These are phyloP conservation scores for Euphorbia pulcherrima DNA, from an alignment of 345 rosid species.

Conservation along the genomic window DNA sequence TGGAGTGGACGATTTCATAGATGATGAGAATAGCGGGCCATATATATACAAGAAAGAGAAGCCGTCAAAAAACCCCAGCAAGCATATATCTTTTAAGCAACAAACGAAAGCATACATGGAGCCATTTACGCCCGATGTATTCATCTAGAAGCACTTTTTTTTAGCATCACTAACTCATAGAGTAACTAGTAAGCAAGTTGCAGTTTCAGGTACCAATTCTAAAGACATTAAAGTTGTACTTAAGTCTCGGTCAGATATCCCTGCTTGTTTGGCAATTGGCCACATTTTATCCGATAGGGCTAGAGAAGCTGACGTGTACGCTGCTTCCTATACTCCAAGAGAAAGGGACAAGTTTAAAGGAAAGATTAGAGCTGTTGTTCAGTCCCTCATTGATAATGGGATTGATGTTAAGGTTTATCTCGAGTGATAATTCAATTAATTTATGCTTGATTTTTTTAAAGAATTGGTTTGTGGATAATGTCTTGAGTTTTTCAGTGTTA, in stretches of 20 bases:
- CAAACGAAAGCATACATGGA: slow-evolving; percentile 77
- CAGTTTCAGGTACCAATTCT: slow-evolving; percentile 93
- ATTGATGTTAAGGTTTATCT: slow-evolving; percentile 78
- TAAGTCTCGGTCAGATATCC: slow-evolving; percentile 78
- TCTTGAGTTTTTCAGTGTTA: no score
- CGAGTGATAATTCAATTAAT: slow-evolving; percentile 45
- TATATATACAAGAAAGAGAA: slow-evolving; percentile 83
- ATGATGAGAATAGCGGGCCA: slow-evolving; percentile 81
- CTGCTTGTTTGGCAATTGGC: slow-evolving; percentile 81
- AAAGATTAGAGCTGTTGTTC: slow-evolving; percentile 87
- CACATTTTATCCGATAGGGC: slow-evolving; percentile 74
- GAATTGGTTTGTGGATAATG: no score
- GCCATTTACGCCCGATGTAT: slow-evolving; percentile 83
- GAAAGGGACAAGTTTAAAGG: slow-evolving; percentile 96
- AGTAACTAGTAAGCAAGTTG: slow-evolving; percentile 86
- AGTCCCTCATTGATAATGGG: slow-evolving; percentile 81
- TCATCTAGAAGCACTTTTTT: slow-evolving; percentile 86
- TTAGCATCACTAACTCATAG: slow-evolving; percentile 89
- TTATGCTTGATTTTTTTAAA: no score
- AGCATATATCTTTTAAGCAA: slow-evolving; percentile 79
- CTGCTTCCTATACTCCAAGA: slow-evolving; percentile 78
- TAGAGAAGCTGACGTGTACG: slow-evolving; percentile 80
- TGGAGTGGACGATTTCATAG: slow-evolving; percentile 92
- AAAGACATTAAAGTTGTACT: slow-evolving; percentile 85
- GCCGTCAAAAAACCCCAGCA: slow-evolving; percentile 70